phyloP scores from a whole-genome alignment of 257 asterid species.

The Eucommia ulmoides region DNA sequence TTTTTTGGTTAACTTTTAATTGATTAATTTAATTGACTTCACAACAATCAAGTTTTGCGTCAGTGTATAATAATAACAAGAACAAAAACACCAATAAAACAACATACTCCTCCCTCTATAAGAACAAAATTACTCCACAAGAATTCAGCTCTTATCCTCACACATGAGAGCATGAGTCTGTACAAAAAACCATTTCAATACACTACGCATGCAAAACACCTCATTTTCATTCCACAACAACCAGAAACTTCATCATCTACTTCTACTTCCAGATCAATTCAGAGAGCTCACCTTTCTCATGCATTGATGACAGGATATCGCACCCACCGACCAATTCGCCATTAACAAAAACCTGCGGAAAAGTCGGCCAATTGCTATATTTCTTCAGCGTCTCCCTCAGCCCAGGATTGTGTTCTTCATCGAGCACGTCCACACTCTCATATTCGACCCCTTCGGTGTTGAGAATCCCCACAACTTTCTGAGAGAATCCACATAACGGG shows the following conservation, averaged over 20 bases:
- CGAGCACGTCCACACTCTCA: slow-evolving; percentile 84
- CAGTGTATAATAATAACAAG: too few species aligned
- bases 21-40: too few species aligned
- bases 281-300: slow-evolving; percentile 83
- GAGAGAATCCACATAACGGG: slow-evolving; percentile 80
- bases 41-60: too few species aligned
- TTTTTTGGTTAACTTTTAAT: background rate
- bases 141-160: too few species aligned
- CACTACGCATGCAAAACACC: too few species aligned
- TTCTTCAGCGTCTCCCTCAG: slow-evolving; percentile 80
- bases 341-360: slow-evolving; percentile 76
- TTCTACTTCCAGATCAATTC: slow-evolving; percentile 30
- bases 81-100: too few species aligned
- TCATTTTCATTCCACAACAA: too few species aligned
- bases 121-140: too few species aligned
- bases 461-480: slow-evolving; percentile 57
- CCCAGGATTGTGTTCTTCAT: slow-evolving; percentile 66
- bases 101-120: too few species aligned
- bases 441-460: slow-evolving; percentile 74
- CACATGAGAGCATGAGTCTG: too few species aligned
- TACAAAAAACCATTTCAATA: too few species aligned
- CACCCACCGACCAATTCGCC: slow-evolving; percentile 96
- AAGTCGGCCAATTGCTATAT: slow-evolving; percentile 92
- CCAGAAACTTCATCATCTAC: background rate
- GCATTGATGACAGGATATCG: slow-evolving; percentile 81